phyloP scores from a whole-genome alignment of 2,329 filamentous ascomycete species.

The Cladosporium austrohemisphaericum region DNA sequence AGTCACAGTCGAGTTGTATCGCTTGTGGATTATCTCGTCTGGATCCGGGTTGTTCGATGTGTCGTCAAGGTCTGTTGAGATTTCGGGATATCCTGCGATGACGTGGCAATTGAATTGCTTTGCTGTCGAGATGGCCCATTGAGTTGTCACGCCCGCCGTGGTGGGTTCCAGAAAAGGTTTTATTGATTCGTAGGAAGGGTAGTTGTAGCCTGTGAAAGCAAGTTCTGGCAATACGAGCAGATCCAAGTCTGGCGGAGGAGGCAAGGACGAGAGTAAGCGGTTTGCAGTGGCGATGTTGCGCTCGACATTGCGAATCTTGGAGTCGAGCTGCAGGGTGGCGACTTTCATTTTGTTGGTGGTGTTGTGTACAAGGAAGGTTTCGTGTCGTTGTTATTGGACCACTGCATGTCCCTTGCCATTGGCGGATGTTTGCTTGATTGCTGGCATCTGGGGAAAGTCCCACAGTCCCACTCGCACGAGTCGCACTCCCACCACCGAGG shows the following conservation, averaged over 20 bases:
- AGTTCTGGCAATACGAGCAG: slow-evolving; percentile 72
- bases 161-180: slow-evolving; percentile 64
- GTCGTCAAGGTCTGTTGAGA: slow-evolving; percentile 26
- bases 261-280: slow-evolving; percentile 52
- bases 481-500: no score
- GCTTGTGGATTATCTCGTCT: slow-evolving; percentile 19
- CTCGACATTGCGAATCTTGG: slow-evolving; percentile 64
- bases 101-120: slow-evolving; percentile 65
- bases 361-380: not conserved
- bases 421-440: not conserved
- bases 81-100: slow-evolving; percentile 70
- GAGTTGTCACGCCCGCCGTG: slow-evolving; percentile 61
- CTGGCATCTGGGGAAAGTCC: no score
- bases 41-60: slow-evolving; percentile 11
- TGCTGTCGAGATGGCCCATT: slow-evolving; percentile 68
- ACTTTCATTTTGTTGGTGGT: slow-evolving; percentile 53
- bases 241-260: slow-evolving; percentile 49
- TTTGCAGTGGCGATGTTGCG: slow-evolving; percentile 69
- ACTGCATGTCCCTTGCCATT: not conserved
- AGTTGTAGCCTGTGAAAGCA: slow-evolving; percentile 78
- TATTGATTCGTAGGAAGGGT: slow-evolving; percentile 65
- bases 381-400: not conserved
- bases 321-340: slow-evolving; percentile 68
- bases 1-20: slow-evolving; percentile 59
- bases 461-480: no score